Base-by-base conservation (phyloP, 2,329 filamentous ascomycete genomes). In the Triangularia setosa region DNA sequence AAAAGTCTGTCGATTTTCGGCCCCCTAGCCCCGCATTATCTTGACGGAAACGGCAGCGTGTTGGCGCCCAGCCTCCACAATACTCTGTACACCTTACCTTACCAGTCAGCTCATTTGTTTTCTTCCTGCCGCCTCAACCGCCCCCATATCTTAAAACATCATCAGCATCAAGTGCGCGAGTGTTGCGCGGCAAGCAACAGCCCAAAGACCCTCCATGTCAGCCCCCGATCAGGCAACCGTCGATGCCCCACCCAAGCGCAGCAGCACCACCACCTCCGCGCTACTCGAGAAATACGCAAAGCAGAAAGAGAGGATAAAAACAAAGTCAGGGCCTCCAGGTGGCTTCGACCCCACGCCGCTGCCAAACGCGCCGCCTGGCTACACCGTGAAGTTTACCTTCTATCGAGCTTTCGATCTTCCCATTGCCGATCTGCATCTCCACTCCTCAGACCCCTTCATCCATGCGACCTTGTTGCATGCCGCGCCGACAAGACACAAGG, bases 361-460 rank as follows among this genome's bases (percentile, higher is more conserved):
- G 8, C 91, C 92, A 0, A 78, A 84, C 71, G 87, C 87, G 4
- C 88, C 89, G 8, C 87, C 89, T 7, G 93, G 93, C 25, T 97
- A 90, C 78, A 97, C 92, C 0, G 75, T 97, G 68, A 90, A 89
- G 74, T 89, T 98, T 78, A 93, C 87, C 59, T 92, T 98, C 74
- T 90, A 94, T 75, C 84, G 86, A 64, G 94, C 93, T 0, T 81
- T 81, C 66, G 93, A 96, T 73, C 85, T 98, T 2, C 92, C 94
- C 1, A 85, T 91, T 55, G 91, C 90, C 63, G 94, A 98, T 76
- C 80, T 96, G 70, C 84, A 86, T 72, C 87, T 87, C 11, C 83
- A 90, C 33, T 90, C 92, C 2, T 92, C 92, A 2, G 94, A 98
- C 74, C 93, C 94, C 0, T 98, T 88, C 74, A 80, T 97, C 44